Conservation (phyloP, 768 basidiomycete species). For the Leucocoprinus sp. region DNA sequence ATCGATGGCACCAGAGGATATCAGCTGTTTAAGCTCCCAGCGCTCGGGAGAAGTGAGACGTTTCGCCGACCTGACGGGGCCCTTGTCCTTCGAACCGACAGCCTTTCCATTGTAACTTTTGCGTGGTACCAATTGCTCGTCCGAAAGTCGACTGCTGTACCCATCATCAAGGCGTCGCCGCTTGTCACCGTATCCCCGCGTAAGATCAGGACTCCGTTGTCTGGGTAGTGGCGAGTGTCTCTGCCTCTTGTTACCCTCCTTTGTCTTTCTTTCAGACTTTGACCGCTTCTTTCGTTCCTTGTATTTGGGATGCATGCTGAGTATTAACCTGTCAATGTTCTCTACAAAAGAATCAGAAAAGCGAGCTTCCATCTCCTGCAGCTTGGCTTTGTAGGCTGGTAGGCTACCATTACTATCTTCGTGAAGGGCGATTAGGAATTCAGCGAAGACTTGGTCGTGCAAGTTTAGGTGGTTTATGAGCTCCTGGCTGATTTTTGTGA, state of each 20-base stretch:
- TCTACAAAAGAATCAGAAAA: conserved; percentile 89
- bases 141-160: conserved; percentile 38
- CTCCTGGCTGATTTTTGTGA: conserved; percentile 89
- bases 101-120: conserved; percentile 93
- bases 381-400: conserved; percentile 71
- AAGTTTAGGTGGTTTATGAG: conserved; percentile 80
- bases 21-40: conserved; percentile 99
- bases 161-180: conserved; percentile 27
- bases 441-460: conserved; percentile 89
- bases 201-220: conserved; percentile 52
- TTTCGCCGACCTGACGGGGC: conserved; percentile 70
- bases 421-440: conserved; percentile 90
- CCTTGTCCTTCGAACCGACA: conserved; percentile 60
- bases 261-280: conserved; percentile 30
- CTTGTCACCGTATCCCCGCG: conserved; percentile 39
- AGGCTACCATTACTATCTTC: conserved; percentile 69
- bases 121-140: conserved; percentile 83
- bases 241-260: conserved; percentile 44
- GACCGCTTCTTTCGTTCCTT: conserved; percentile 50
- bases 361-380: conserved; percentile 68
- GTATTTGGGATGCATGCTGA: conserved; percentile 93
- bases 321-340: conserved; percentile 89
- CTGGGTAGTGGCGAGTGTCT: conserved; percentile 45
- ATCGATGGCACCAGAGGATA: conserved; percentile 87
- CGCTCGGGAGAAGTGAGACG: conserved; percentile 93